Evolutionary conservation across 768 basidiomycete genomes (phyloP).

Genomic region (Sarcomyxa edulis): DNA sequence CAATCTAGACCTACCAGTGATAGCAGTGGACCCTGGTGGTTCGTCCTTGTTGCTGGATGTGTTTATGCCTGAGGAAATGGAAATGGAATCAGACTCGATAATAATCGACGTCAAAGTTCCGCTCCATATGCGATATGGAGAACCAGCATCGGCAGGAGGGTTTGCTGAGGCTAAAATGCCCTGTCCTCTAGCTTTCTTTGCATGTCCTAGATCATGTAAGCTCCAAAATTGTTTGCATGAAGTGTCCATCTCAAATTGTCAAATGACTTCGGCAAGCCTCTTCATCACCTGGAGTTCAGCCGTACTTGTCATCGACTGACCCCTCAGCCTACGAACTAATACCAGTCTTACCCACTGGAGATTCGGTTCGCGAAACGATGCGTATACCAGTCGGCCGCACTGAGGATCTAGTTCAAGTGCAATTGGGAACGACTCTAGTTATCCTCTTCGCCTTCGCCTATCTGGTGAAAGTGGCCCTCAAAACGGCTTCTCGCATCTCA

Average conservation of each 20-base stretch:
- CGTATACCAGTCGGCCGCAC: constrained; percentile 32
- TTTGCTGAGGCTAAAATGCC: constrained; percentile 24
- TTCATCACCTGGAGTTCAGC: constrained; percentile 9
- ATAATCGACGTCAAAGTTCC: constrained; percentile 36
- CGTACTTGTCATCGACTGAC: constrained; percentile 11
- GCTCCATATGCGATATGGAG: constrained; percentile 41
- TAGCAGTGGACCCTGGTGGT: constrained; percentile 24
- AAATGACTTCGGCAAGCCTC: background rate
- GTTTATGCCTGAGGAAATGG: constrained; percentile 2
- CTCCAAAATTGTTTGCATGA: constrained; percentile 2
- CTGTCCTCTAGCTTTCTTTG: constrained; percentile 33
- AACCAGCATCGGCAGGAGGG: constrained; percentile 14
- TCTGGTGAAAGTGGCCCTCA: constrained; percentile 23
- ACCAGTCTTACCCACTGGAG: constrained; percentile 12
- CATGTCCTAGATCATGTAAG: constrained; percentile 26
- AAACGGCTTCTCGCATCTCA: constrained; percentile 14
- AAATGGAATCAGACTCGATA: constrained; percentile 6
- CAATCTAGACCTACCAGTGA: constrained; percentile 43
- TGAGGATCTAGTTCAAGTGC: constrained; percentile 33
- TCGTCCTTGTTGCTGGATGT: constrained; percentile 21
- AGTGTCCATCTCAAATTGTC: background rate
- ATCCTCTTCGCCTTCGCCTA: constrained; percentile 35
- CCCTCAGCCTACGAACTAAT: constrained; percentile 12
- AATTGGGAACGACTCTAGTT: constrained; percentile 31
- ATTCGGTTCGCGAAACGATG: constrained; percentile 15